Conservation (phyloP, 2,329 filamentous ascomycete species). For the Colletotrichum siamense region DNA sequence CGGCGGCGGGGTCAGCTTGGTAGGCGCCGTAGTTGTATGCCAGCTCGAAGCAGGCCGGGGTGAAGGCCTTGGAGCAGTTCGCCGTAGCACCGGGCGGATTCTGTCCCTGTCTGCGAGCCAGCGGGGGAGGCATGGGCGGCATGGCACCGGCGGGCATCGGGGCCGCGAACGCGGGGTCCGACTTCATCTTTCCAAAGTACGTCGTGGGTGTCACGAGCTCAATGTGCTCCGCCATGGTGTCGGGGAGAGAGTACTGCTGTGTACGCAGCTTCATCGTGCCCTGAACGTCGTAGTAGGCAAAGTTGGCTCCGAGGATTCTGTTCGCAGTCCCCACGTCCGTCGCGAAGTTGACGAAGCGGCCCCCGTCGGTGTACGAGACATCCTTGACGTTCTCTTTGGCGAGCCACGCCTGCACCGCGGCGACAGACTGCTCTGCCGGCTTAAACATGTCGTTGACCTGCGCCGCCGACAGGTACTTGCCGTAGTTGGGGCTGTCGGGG, state of each 20-base stretch:
- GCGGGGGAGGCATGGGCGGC: neutral
- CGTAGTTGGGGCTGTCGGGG: constrained; percentile 30
- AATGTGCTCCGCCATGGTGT: constrained; percentile 41
- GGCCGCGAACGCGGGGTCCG: constrained; percentile 6
- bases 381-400: constrained; percentile 20
- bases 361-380: constrained; percentile 21
- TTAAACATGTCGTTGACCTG: constrained; percentile 28
- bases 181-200: constrained; percentile 43
- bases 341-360: constrained; percentile 35
- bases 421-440: constrained; percentile 25
- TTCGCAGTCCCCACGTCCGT: constrained; percentile 40
- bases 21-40: constrained; percentile 56
- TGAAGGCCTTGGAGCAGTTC: constrained; percentile 39
- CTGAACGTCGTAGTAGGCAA: constrained; percentile 44
- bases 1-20: constrained; percentile 44
- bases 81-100: constrained; percentile 21
- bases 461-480: constrained; percentile 27
- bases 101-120: neutral
- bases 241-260: constrained; percentile 31
- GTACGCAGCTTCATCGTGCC: constrained; percentile 38
- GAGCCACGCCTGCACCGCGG: constrained; percentile 28
- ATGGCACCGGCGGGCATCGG: neutral
- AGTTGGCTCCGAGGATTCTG: constrained; percentile 45
- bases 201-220: constrained; percentile 52
- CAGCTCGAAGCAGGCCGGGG: constrained; percentile 51